phyloP scores from a whole-genome alignment of 345 rosid genomes.

The Lenwebbia sp. region DNA sequence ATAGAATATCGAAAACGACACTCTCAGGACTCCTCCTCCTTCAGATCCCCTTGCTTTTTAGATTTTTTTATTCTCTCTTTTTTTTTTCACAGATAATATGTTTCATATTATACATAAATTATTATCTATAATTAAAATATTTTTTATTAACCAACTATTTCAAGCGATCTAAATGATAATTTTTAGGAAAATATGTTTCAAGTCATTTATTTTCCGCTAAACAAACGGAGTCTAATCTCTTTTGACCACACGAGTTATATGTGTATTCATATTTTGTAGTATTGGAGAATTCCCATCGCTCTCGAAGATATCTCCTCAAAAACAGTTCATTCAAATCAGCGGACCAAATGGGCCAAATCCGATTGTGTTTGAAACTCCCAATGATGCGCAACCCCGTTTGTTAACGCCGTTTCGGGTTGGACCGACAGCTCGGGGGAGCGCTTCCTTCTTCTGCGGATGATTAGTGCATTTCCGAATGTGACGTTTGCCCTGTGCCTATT shows the following conservation, averaged over 20 bases:
- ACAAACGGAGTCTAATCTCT: no score
- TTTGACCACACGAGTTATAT: background rate
- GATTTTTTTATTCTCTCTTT: background rate
- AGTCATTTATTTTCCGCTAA: fast-evolving
- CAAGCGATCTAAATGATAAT: background rate
- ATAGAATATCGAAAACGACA: background rate
- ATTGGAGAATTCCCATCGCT: background rate
- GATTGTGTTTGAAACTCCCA: background rate
- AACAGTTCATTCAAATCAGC: background rate
- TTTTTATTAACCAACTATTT: background rate
- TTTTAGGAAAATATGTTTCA: background rate
- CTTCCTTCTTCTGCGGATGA: background rate
- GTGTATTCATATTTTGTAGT: background rate
- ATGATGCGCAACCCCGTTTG: background rate
- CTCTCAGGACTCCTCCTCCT: background rate
- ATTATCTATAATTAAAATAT: background rate
- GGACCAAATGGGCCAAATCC: background rate
- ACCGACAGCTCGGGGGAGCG: background rate
- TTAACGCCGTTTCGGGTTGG: background rate
- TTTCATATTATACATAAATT: no score
- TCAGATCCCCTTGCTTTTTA: background rate
- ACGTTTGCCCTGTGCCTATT: background rate
- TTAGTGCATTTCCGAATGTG: background rate
- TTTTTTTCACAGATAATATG: no score
- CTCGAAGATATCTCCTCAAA: background rate